phyloP scores from a whole-genome alignment of 805 yeast species.

The Vanderwaltozyma verrucispora region DNA sequence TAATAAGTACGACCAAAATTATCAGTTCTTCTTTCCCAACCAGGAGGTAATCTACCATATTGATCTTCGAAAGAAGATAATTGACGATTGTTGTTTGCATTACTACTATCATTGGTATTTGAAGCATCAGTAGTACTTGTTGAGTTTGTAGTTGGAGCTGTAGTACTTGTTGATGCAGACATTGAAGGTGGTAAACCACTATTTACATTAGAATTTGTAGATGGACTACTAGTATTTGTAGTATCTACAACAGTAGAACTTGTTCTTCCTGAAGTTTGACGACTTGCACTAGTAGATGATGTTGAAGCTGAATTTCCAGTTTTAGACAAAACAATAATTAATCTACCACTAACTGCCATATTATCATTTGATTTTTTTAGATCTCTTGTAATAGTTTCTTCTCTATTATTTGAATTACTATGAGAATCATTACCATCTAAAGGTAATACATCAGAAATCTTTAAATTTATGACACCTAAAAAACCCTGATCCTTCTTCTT shows the following conservation, averaged over 20 bases:
- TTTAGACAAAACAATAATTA: conserved; percentile 60
- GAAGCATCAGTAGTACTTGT: conserved; percentile 11
- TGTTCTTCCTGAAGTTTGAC: not conserved
- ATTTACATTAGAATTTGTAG: not conserved
- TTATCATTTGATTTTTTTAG: conserved; percentile 86
- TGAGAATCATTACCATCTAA: not conserved
- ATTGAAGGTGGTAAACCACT: not conserved
- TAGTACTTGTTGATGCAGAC: not conserved
- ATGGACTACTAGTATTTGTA: too few relatives aligned
- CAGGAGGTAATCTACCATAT: conserved; percentile 91
- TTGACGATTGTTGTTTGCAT: conserved; percentile 38
- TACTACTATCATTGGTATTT: too few relatives aligned
- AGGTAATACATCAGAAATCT: conserved; percentile 65
- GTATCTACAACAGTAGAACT: too few relatives aligned
- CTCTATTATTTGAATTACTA: conserved; percentile 25
- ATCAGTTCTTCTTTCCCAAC: conserved; percentile 98
- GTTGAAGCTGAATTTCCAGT: conserved; percentile 29
- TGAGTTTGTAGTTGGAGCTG: conserved; percentile 5
- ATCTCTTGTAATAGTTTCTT: conserved; percentile 88
- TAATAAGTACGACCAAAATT: conserved; percentile 95
- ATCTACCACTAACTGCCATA: conserved; percentile 85
- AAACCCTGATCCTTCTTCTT: conserved; percentile 98
- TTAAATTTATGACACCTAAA: conserved; percentile 86
- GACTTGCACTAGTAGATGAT: conserved; percentile 4
- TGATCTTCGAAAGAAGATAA: conserved; percentile 95